These are phyloP conservation scores for Debaryomyces prosopidis DNA, from an alignment of 805 yeast species.

Conservation along the genomic window DNA sequence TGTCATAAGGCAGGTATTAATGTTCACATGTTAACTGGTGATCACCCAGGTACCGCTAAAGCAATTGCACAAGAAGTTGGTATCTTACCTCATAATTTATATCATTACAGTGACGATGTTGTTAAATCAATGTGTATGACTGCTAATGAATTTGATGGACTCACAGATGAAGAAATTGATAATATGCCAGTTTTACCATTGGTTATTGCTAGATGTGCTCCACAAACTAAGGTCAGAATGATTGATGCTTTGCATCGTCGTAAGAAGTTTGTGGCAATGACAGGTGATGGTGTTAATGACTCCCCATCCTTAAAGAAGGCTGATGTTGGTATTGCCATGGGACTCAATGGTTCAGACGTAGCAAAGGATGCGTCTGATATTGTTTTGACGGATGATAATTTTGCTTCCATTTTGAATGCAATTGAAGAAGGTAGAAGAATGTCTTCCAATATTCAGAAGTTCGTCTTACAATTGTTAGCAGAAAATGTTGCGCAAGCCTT, in stretches of 20 bases:
- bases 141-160: conserved; percentile 35
- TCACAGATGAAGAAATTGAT: conserved; percentile 34
- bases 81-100: conserved; percentile 55
- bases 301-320: conserved; percentile 76
- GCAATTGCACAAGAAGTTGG: conserved; percentile 85
- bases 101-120: conserved; percentile 34
- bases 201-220: conserved; percentile 43
- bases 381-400: conserved; percentile 69
- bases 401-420: conserved; percentile 76
- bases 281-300: conserved; percentile 76
- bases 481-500: conserved; percentile 73
- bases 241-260: conserved; percentile 42
- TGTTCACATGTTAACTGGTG: conserved; percentile 83
- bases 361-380: conserved; percentile 85
- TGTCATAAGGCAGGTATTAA: conserved; percentile 77
- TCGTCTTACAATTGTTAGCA: conserved; percentile 70
- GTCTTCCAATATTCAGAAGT: conserved; percentile 77
- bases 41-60: conserved; percentile 74
- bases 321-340: conserved; percentile 86
- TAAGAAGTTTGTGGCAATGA: conserved; percentile 38
- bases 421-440: conserved; percentile 80
- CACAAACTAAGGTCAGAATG: conserved; percentile 43
- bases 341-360: conserved; percentile 73
- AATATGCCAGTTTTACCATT: conserved; percentile 38
- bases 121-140: conserved; percentile 39